These are phyloP conservation scores for Flammula alnicola DNA, from an alignment of 1,284 basidiomycete species.

Conservation along the genomic window DNA sequence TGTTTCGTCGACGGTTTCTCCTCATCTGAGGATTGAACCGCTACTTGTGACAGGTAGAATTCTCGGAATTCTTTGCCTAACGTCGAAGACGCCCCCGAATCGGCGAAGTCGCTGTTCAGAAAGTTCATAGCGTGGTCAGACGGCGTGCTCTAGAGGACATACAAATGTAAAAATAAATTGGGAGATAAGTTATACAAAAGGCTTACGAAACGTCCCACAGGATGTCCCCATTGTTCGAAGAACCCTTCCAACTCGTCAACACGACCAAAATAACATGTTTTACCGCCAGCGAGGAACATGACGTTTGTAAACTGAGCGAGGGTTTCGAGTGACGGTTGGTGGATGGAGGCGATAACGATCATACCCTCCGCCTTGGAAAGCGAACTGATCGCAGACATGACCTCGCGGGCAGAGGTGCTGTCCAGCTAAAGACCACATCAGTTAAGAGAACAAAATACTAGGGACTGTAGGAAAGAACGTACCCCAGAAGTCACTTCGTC, in stretches of 20 bases:
- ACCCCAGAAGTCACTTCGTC: conserved; percentile 68
- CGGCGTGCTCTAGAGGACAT: conserved; percentile 35
- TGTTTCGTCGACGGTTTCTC: conserved; percentile 1
- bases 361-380: conserved; percentile 48
- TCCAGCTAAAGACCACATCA: conserved; percentile 46
- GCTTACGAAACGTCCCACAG: conserved; percentile 41
- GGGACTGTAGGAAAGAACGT: conserved; percentile 15
- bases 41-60: conserved; percentile 34
- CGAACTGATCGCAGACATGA: conserved; percentile 53
- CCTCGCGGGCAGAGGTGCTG: conserved; percentile 60
- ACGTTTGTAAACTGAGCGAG: conserved; percentile 63
- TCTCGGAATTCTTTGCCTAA: conserved; percentile 35
- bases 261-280: conserved; percentile 48
- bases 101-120: conserved; percentile 50
- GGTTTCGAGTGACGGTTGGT: conserved; percentile 63
- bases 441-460: conserved; percentile 1
- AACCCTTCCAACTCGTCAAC: conserved; percentile 44
- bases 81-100: conserved; percentile 15
- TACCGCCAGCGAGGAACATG: conserved; percentile 57
- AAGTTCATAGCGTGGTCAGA: conserved; percentile 49
- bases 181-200: too few species aligned
- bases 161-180: too few species aligned
- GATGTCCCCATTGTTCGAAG: conserved; percentile 41
- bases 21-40: background rate
- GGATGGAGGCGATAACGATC: conserved; percentile 67